phyloP scores from a whole-genome alignment of 1,284 basidiomycete species.

The Sanghuangporus weigelae region DNA sequence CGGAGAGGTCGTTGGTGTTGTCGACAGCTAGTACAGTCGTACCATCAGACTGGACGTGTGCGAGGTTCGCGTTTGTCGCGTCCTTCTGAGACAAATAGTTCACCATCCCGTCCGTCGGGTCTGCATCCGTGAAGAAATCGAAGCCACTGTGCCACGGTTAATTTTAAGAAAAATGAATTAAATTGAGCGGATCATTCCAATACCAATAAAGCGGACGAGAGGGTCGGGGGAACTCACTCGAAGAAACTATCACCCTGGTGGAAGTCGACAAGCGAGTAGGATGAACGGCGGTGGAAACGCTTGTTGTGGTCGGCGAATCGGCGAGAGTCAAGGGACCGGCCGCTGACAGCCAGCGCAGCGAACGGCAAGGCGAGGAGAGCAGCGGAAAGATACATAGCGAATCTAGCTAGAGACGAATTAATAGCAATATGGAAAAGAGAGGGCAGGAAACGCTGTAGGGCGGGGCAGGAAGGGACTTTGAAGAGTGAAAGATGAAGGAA shows the following conservation, averaged over 20 bases:
- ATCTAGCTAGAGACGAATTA: background rate
- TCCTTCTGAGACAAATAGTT: slow-evolving; percentile 43
- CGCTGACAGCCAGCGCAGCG: slow-evolving; percentile 16
- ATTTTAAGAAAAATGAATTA: background rate
- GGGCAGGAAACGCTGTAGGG: background rate
- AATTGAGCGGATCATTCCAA: background rate
- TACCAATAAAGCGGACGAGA: background rate
- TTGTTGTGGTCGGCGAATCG: slow-evolving; percentile 1
- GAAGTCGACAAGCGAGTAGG: slow-evolving; percentile 21
- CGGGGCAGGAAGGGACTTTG: background rate
- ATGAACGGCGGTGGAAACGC: slow-evolving; percentile 6
- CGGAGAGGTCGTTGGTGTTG: slow-evolving; percentile 41
- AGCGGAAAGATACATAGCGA: slow-evolving; percentile 11
- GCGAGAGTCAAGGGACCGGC: background rate
- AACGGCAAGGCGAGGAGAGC: slow-evolving; percentile 14
- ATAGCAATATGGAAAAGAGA: background rate
- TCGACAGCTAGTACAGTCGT: slow-evolving; percentile 61
- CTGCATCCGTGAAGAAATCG: slow-evolving; percentile 53
- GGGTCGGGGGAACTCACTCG: slow-evolving; percentile 18
- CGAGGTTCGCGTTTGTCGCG: slow-evolving; percentile 47
- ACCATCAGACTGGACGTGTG: slow-evolving; percentile 51
- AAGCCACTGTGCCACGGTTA: slow-evolving; percentile 42
- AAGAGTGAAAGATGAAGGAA: background rate
- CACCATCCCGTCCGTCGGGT: slow-evolving; percentile 66
- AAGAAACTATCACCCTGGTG: slow-evolving; percentile 25